Evolutionary conservation across 2,329 filamentous ascomycete species (phyloP).

Genomic region (Hypoxylon sp.): DNA sequence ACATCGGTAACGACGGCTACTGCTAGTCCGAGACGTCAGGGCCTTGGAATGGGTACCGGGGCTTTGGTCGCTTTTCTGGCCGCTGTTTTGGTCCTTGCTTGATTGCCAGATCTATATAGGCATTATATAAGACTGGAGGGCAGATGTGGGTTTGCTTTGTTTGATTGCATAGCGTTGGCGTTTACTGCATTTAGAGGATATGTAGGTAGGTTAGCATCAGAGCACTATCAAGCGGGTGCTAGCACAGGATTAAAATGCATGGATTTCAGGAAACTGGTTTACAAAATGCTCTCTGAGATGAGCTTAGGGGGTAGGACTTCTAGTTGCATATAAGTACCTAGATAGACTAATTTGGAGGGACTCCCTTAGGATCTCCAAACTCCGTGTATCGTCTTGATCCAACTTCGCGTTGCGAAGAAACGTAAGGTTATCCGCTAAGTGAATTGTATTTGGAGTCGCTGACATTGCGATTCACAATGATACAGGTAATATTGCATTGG

Average conservation of each 20-base stretch:
- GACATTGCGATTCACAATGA: not conserved
- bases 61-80: constrained; percentile 63
- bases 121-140: not conserved
- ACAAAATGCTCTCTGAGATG: constrained; percentile 14
- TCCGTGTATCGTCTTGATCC: not conserved
- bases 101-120: constrained; percentile 9
- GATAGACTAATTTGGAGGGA: not conserved
- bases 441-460: not conserved
- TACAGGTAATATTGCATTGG: constrained; percentile 15
- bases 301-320: constrained; percentile 1
- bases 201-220: not conserved
- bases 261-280: not conserved
- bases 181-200: constrained; percentile 28
- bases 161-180: constrained; percentile 53
- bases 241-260: not conserved
- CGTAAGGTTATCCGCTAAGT: not conserved
- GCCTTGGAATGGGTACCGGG: constrained; percentile 52
- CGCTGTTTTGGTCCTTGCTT: constrained; percentile 59
- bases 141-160: constrained; percentile 23
- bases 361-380: not conserved
- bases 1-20: constrained; percentile 41
- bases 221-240: constrained; percentile 1
- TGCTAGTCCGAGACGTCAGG: constrained; percentile 28
- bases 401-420: not conserved
- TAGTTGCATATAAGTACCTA: not conserved